Conservation (phyloP, 495 filamentous ascomycete species). For the Elasticomyces elasticus region DNA sequence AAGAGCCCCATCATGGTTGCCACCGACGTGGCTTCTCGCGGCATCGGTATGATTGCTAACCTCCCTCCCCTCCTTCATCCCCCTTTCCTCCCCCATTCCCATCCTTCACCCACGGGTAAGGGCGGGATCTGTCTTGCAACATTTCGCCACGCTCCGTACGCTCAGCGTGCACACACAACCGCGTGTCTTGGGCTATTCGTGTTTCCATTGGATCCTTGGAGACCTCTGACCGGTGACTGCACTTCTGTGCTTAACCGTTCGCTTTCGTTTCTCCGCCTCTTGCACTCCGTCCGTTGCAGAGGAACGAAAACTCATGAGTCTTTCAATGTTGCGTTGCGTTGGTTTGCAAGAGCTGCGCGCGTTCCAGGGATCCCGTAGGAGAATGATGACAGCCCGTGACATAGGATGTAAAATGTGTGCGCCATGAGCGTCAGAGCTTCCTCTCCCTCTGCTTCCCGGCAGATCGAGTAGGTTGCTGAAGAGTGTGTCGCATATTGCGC, state of each 20-base stretch:
- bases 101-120: conserved; percentile 44
- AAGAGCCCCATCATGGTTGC: conserved; percentile 94
- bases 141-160: conserved; percentile 43
- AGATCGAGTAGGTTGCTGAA: conserved; percentile 30
- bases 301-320: conserved; percentile 61
- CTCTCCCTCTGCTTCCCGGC: conserved; percentile 28
- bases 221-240: conserved; percentile 60
- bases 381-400: conserved; percentile 41
- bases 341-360: conserved; percentile 46
- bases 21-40: conserved; percentile 96
- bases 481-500: conserved; percentile 32
- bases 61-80: conserved; percentile 38
- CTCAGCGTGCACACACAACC: conserved; percentile 65
- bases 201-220: conserved; percentile 77
- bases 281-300: conserved; percentile 46
- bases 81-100: conserved; percentile 26
- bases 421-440: conserved; percentile 9
- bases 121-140: conserved; percentile 28
- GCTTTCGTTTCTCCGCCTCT: conserved; percentile 59
- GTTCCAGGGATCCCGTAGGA: conserved; percentile 58
- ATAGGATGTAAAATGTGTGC: conserved; percentile 21
- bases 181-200: conserved; percentile 68
- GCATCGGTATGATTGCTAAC: conserved; percentile 95
- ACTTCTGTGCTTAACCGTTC: conserved; percentile 54
- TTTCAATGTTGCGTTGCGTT: conserved; percentile 27